A percentile compares a stretch with the other conserved stretches of the same genome.
phyloP scores from a whole-genome alignment of 495 filamentous ascomycete genomes.

The Aspergillus bertholletiae region DNA sequence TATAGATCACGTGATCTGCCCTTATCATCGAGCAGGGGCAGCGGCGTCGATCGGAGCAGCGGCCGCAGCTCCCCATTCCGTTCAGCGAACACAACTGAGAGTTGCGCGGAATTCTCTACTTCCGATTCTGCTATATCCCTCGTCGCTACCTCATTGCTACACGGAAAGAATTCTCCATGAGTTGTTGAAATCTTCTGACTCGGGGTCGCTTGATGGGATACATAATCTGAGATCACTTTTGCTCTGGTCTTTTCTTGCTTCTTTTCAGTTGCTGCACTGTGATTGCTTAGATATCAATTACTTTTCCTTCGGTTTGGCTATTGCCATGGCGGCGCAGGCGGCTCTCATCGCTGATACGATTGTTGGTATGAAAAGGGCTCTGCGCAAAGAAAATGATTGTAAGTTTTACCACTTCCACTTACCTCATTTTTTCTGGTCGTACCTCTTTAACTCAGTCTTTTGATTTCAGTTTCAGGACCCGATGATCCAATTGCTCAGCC shows the following conservation, averaged over 20 bases:
- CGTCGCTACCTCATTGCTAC: background rate
- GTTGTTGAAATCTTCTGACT: background rate
- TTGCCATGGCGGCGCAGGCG: slow-evolving; percentile 68
- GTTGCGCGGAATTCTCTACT: background rate
- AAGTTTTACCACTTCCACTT: slow-evolving; percentile 10
- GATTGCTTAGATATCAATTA: slow-evolving; percentile 3
- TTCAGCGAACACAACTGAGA: slow-evolving; percentile 20
- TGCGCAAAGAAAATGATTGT: slow-evolving; percentile 62
- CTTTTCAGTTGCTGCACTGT: background rate
- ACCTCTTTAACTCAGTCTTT: slow-evolving; percentile 6
- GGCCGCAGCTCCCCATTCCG: slow-evolving; percentile 29
- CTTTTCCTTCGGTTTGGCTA: slow-evolving; percentile 9
- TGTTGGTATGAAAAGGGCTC: slow-evolving; percentile 68
- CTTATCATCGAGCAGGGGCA: slow-evolving; percentile 27
- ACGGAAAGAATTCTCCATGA: background rate
- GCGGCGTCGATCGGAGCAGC: slow-evolving; percentile 26
- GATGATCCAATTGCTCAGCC: slow-evolving; percentile 76
- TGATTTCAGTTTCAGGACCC: slow-evolving; percentile 70
- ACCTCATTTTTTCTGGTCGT: slow-evolving; percentile 10
- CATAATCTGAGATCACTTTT: background rate
- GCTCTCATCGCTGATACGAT: slow-evolving; percentile 70
- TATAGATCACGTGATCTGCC: slow-evolving; percentile 23
- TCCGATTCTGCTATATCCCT: background rate
- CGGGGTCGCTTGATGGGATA: background rate
- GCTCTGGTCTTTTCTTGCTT: background rate